A percentile compares a stretch with the other conserved stretches of the same genome.
Conservation (phyloP, 345 rosid species). For the Ricinus communis region DNA sequence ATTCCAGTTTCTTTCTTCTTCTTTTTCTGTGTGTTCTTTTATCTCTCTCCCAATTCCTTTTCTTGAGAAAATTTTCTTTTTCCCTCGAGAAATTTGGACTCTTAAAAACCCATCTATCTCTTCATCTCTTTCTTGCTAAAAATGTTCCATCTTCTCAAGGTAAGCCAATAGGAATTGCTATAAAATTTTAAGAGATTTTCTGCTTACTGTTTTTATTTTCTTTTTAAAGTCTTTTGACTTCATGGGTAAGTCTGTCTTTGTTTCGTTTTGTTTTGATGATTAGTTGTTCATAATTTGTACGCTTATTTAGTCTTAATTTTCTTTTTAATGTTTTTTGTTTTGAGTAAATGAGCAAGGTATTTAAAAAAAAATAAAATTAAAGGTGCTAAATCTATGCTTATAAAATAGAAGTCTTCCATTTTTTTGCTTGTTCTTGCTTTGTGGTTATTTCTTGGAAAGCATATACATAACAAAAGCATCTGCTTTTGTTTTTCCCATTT, state of each 20-base stretch:
- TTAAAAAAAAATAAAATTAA: too few relatives aligned
- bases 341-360: background rate
- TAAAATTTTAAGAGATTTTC: background rate
- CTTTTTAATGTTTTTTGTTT: background rate
- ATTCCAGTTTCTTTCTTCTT: too few relatives aligned
- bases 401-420: background rate
- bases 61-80: background rate
- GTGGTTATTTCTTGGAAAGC: slow-evolving; percentile 11
- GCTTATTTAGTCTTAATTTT: too few relatives aligned
- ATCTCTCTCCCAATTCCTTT: background rate
- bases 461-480: background rate
- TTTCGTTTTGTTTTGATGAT: too few relatives aligned
- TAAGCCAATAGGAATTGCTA: slow-evolving; percentile 6
- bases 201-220: background rate
- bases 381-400: too few relatives aligned
- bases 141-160: slow-evolving; percentile 17
- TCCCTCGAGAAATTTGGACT: background rate
- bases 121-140: background rate
- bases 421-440: background rate
- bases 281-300: too few relatives aligned
- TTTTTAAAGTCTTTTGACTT: background rate
- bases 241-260: slow-evolving; percentile 9
- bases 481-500: background rate
- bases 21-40: too few relatives aligned
- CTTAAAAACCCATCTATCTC: background rate